These are phyloP conservation scores for Sphagnum magellanicum DNA, from an alignment of 228 moss, liverwort and hornwort species.

Conservation along the genomic window DNA sequence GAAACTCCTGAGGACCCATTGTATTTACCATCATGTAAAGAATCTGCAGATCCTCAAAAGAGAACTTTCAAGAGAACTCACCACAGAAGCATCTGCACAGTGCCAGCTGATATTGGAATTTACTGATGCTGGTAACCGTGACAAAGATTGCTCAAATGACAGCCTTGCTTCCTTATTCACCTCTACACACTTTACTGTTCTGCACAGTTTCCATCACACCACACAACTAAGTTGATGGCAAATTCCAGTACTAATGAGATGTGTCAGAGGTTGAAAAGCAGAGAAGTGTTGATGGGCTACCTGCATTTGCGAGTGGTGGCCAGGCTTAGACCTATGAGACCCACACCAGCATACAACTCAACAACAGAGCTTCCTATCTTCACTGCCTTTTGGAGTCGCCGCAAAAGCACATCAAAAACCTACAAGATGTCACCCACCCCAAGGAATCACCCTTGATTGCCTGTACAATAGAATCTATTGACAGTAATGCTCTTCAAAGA, in stretches of 20 bases:
- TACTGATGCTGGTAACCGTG: constrained; percentile 63
- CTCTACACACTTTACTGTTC: constrained; percentile 88
- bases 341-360: constrained; percentile 97
- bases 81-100: constrained; percentile 92
- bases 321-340: constrained; percentile 86
- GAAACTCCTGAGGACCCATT: background rate
- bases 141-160: constrained; percentile 72
- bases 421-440: constrained; percentile 16
- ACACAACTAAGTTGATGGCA: background rate
- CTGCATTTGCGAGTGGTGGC: constrained; percentile 85
- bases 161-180: constrained; percentile 84
- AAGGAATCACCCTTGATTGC: no score
- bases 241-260: background rate
- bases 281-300: constrained; percentile 7
- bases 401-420: constrained; percentile 80
- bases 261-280: background rate
- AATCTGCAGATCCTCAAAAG: background rate
- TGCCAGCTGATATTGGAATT: constrained; percentile 91
- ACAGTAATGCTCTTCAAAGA: no score
- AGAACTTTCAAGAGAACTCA: constrained; percentile 10
- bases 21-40: background rate
- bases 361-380: constrained; percentile 78
- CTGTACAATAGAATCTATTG: no score
- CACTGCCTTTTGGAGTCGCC: constrained; percentile 68
- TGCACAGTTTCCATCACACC: constrained; percentile 16